phyloP scores from a whole-genome alignment of 83 land plant genomes.

The Picea abies region DNA sequence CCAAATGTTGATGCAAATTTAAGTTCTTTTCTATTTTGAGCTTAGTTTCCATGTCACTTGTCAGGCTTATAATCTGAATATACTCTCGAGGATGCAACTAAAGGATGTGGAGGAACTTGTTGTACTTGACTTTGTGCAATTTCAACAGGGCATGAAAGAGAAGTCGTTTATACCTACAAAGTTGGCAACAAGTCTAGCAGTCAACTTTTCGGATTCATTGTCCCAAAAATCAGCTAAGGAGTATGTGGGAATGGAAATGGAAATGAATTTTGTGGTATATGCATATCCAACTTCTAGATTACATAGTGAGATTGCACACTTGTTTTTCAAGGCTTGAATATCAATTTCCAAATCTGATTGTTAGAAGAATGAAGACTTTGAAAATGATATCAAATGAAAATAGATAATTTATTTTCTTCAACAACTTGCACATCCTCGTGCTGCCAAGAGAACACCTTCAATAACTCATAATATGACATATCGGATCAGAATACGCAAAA shows the following conservation, averaged over 20 bases:
- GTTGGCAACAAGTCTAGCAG: slow-evolving; percentile 86
- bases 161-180: slow-evolving; percentile 97
- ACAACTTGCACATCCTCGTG: too few species aligned
- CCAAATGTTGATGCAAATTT: too few species aligned
- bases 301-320: slow-evolving; percentile 83
- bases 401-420: slow-evolving; percentile 45
- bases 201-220: slow-evolving; percentile 81
- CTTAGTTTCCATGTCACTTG: too few species aligned
- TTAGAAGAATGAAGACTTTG: slow-evolving; percentile 86
- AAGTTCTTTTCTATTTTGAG: too few species aligned
- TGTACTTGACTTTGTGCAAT: slow-evolving; percentile 76
- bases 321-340: slow-evolving; percentile 93
- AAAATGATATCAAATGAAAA: slow-evolving; percentile 83
- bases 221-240: slow-evolving; percentile 82
- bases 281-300: slow-evolving; percentile 91
- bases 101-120: slow-evolving; percentile 74
- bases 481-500: too few species aligned
- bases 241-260: slow-evolving; percentile 94
- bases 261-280: slow-evolving; percentile 93
- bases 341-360: slow-evolving; percentile 92
- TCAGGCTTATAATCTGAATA: slow-evolving; percentile 79
- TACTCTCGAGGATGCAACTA: slow-evolving; percentile 58
- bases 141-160: slow-evolving; percentile 95
- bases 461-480: too few species aligned
- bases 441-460: too few species aligned